These are phyloP conservation scores for Encephalitozoon intestinalis DNA, from an alignment of 371 early-diverging fungal genomes.

Conservation along the genomic window DNA sequence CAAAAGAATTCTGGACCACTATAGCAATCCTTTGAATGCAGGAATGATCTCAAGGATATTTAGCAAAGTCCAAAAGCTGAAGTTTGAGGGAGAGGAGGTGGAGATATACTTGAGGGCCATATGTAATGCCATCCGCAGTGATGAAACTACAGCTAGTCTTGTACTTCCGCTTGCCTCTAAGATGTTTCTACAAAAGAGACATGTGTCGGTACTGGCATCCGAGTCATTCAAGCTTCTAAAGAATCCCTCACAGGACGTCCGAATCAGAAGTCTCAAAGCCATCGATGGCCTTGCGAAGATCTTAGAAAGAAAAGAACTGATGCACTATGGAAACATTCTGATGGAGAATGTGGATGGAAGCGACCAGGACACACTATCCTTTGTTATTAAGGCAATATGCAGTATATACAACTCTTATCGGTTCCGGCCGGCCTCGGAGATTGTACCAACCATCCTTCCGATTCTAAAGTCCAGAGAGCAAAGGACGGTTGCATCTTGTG, in stretches of 20 bases:
- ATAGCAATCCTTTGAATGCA: neutral
- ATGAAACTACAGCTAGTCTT: neutral
- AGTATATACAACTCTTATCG: neutral
- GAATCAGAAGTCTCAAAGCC: neutral
- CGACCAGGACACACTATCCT: neutral
- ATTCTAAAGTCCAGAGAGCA: neutral
- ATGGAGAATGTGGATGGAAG: neutral
- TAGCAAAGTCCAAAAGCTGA: neutral
- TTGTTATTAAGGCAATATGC: neutral
- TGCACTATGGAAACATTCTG: neutral
- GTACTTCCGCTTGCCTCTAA: neutral
- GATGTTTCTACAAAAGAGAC: neutral
- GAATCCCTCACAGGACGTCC: neutral
- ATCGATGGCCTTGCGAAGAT: neutral
- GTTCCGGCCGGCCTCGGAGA: neutral
- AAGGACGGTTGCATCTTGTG: neutral
- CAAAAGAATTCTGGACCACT: neutral
- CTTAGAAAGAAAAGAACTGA: neutral
- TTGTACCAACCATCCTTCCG: neutral
- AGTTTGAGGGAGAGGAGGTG: neutral
- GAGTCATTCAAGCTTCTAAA: neutral
- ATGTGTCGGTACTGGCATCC: neutral
- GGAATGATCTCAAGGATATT: neutral
- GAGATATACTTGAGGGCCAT: neutral
- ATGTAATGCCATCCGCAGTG: neutral